Conservation (phyloP, 345 rosid species). For the Noccaea bulbosa region DNA sequence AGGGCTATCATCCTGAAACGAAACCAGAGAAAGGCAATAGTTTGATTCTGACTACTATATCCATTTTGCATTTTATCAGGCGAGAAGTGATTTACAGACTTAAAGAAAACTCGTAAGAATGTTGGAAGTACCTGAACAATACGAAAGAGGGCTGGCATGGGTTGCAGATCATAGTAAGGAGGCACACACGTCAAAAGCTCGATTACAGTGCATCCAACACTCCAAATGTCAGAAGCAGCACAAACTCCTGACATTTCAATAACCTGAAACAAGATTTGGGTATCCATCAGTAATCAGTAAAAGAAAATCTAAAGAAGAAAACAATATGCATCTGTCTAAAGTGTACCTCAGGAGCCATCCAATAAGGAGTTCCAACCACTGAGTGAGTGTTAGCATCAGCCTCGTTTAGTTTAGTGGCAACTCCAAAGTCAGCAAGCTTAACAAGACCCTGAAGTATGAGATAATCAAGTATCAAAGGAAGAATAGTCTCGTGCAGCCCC, state of each 20-base stretch:
- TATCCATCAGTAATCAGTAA: conserved; percentile 15
- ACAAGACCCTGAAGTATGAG: conserved; percentile 80
- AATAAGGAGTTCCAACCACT: conserved; percentile 98
- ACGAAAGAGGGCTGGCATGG: conserved; percentile 99
- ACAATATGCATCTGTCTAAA: conserved; percentile 2
- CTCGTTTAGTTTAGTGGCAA: conserved; percentile 96
- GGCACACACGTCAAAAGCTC: conserved; percentile 98
- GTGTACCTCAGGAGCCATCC: conserved; percentile 99
- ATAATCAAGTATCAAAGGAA: conserved; percentile 23
- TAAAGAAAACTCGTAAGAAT: conserved; percentile 24
- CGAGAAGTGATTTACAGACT: conserved; percentile 6
- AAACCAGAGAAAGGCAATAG: conserved; percentile 22
- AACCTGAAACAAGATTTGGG: conserved; percentile 54
- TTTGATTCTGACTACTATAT: background rate
- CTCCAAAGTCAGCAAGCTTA: conserved; percentile 99
- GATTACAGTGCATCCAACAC: conserved; percentile 98
- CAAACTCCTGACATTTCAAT: conserved; percentile 99
- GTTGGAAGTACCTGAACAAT: conserved; percentile 82
- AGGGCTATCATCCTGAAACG: conserved; percentile 83
- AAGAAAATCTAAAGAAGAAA: background rate
- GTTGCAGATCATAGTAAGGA: conserved; percentile 98
- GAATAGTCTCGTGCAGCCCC: conserved; percentile 15
- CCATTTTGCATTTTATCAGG: background rate
- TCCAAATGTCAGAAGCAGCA: conserved; percentile 99
- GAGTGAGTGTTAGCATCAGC: conserved; percentile 99